phyloP scores from a whole-genome alignment of 1,284 basidiomycete species.

The Marasmius tenuissimus region DNA sequence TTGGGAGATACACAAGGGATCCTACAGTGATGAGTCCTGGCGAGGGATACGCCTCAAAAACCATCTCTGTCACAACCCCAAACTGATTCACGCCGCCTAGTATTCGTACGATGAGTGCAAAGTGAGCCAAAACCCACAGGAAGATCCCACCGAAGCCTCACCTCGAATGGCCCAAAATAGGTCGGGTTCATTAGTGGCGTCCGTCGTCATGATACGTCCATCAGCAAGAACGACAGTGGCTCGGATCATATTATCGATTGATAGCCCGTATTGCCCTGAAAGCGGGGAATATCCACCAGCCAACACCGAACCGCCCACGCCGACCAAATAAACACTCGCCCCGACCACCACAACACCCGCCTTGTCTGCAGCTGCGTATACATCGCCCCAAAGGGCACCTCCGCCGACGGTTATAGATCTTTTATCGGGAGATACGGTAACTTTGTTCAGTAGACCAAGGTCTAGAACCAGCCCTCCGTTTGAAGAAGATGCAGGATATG shows the following conservation, averaged over 20 bases:
- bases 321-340: not conserved
- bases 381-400: slow-evolving; percentile 18
- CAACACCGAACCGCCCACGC: slow-evolving; percentile 13
- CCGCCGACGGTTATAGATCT: slow-evolving; percentile 14
- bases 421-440: not conserved
- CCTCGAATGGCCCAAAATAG: slow-evolving; percentile 27
- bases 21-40: slow-evolving; percentile 22
- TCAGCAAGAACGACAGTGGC: slow-evolving; percentile 33
- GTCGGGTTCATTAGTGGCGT: slow-evolving; percentile 20
- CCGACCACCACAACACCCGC: slow-evolving; percentile 16
- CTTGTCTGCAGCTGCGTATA: slow-evolving; percentile 12
- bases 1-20: slow-evolving; percentile 15
- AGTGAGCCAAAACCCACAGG: not conserved
- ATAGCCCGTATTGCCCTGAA: slow-evolving; percentile 25
- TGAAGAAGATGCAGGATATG: slow-evolving; percentile 1
- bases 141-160: not conserved
- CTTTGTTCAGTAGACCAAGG: not conserved
- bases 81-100: slow-evolving; percentile 46
- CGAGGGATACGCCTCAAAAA: slow-evolving; percentile 30
- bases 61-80: slow-evolving; percentile 46
- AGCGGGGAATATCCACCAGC: slow-evolving; percentile 29
- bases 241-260: slow-evolving; percentile 29
- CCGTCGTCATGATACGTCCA: slow-evolving; percentile 27
- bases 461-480: slow-evolving; percentile 1
- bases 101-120: not conserved